Percentiles rank a stretch among this genome's conserved stretches.
Evolutionary conservation across 768 basidiomycete species (phyloP).

Genomic region (Gloeophyllum trabeum): DNA sequence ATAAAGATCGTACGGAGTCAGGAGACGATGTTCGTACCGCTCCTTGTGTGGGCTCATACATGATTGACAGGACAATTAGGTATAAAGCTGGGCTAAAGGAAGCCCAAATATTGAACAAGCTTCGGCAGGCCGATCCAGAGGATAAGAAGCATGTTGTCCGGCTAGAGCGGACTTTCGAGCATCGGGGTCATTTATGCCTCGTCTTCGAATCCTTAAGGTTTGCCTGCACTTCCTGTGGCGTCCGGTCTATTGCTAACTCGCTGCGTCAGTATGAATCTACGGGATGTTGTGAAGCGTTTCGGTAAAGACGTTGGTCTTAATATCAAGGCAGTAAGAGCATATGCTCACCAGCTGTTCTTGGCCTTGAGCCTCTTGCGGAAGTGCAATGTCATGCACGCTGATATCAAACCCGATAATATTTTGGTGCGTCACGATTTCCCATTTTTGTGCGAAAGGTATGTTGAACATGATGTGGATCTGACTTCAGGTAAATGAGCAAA

Average conservation of each 20-base stretch:
- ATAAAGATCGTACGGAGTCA: conserved; percentile 96
- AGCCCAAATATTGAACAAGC: conserved; percentile 76
- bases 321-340: conserved; percentile 95
- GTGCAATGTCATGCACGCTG: conserved; percentile 92
- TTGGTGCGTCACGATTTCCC: conserved; percentile 42
- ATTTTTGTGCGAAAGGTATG: conserved; percentile 1
- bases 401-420: conserved; percentile 98
- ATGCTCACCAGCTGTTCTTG: conserved; percentile 92
- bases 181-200: conserved; percentile 91
- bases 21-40: conserved; percentile 77
- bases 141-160: conserved; percentile 95
- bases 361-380: conserved; percentile 78
- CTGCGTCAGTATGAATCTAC: conserved; percentile 79
- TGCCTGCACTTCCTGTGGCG: conserved; percentile 9
- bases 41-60: not conserved
- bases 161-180: conserved; percentile 92
- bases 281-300: conserved; percentile 95
- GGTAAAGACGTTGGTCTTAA: conserved; percentile 97
- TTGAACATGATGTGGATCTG: not conserved
- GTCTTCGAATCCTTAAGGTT: conserved; percentile 94
- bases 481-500: conserved; percentile 82
- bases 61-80: conserved; percentile 32
- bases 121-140: conserved; percentile 84
- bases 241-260: conserved; percentile 3
- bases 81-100: conserved; percentile 93